Base-by-base conservation (phyloP, 1,139 yeast species). In the Yamadazyma atmosphaerica region DNA sequence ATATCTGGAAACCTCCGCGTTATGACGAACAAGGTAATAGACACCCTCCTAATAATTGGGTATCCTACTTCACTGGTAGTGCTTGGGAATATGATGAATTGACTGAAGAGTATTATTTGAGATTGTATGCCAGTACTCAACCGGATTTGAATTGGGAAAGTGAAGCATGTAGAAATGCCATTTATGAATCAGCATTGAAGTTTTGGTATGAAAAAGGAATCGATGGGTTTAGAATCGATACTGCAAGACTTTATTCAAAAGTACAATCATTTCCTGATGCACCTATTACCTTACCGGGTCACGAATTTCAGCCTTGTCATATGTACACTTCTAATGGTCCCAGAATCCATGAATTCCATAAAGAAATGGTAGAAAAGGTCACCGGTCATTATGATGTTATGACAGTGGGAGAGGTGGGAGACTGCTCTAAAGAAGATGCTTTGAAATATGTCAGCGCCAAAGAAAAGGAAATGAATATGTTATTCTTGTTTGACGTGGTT, bases 201-300 rank as follows among this genome's bases (percentile, higher is more conserved):
- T 78, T 65, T 55, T 77, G 83, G 83, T 68, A 68, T 41, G 74
- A 74, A 37, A 65, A 67, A 50, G 83, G 82, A 17, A 70, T 74
- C 32, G 80, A 76, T 49, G 83, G 83, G 2, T 77, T 77, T 57
- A 65, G 83, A 58, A 72, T 77, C 40, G 83, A 77, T 53, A 67
- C 73, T 22, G 79, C 79, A 35, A 70, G 74, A 38, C 52, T 75
- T 56, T 74, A 74, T 57, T 73, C 79, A 34, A 77, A 77, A 56
- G 68, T 55, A 18, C 74, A 60, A 44, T 53, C 61, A 2, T 68
- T 65, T 45, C 69, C 64, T 21, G 81, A 77, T 52, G 79, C 76
- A 4, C 78, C 79, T 29, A 57, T 74, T 36, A 56, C 58, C 3
- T 61, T 65, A 54, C 66, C 71, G 23, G 72, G 63, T 38, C 54